Conservation (phyloP, 495 filamentous ascomycete species). For the Xylaria palmicola region DNA sequence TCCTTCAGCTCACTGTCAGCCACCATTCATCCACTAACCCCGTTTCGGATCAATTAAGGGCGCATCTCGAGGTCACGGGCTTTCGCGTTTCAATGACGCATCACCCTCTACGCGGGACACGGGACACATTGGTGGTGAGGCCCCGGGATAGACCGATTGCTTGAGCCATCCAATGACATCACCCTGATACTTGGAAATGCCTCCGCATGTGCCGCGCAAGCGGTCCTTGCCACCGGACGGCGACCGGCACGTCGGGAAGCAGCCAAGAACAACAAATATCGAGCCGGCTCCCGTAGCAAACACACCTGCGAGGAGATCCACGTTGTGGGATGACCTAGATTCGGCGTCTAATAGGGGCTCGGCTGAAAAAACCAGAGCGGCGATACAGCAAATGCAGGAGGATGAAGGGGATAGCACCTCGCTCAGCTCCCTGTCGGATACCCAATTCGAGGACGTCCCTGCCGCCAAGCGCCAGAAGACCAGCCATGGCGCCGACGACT, state of each 20-base stretch:
- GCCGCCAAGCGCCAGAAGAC: conserved; percentile 29
- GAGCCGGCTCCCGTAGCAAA: conserved; percentile 21
- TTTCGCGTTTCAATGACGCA: conserved; percentile 35
- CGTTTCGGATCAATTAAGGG: conserved; percentile 8
- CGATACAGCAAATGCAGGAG: conserved; percentile 49
- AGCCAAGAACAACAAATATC: conserved; percentile 18
- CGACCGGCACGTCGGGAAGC: conserved; percentile 12
- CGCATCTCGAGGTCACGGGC: conserved; percentile 23
- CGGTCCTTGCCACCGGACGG: conserved; percentile 33
- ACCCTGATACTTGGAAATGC: conserved; percentile 29
- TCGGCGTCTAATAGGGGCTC: conserved; percentile 48
- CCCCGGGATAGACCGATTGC: neutral
- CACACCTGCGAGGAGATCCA: conserved; percentile 47
- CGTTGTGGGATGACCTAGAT: conserved; percentile 69
- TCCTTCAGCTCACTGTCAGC: too few relatives aligned
- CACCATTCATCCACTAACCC: neutral
- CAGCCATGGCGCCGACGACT: conserved; percentile 19
- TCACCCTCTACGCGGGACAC: neutral
- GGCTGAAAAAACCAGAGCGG: conserved; percentile 48
- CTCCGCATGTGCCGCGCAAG: conserved; percentile 48
- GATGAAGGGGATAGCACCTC: conserved; percentile 55
- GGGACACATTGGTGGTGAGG: too few relatives aligned
- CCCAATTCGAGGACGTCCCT: conserved; percentile 64
- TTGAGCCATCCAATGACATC: neutral
- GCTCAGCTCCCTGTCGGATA: conserved; percentile 64